Conservation (phyloP, 768 basidiomycete species). For the Mycena leptocephala region DNA sequence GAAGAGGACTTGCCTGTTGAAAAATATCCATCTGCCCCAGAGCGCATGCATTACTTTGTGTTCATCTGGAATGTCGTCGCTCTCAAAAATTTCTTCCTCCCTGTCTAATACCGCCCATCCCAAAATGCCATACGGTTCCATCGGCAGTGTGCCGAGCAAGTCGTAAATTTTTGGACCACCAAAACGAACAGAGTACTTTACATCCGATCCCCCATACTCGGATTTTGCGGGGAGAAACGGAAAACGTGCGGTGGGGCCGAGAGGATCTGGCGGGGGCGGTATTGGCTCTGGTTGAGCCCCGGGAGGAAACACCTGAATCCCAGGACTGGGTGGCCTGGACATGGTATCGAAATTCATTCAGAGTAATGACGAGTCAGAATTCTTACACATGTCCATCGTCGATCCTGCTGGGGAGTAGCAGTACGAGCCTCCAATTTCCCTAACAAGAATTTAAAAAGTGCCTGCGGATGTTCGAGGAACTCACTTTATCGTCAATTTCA, state of each 20-base stretch:
- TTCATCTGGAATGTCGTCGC: constrained; percentile 80
- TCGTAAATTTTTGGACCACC: constrained; percentile 79
- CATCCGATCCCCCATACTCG: constrained; percentile 62
- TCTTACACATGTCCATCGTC: not conserved
- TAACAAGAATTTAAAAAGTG: not conserved
- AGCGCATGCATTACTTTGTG: constrained; percentile 86
- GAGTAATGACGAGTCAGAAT: not conserved
- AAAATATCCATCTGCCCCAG: constrained; percentile 83
- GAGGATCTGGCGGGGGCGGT: not conserved
- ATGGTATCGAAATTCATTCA: not conserved
- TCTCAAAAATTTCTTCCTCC: constrained; percentile 85
- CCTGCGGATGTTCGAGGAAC: not conserved
- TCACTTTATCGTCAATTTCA: constrained; percentile 38
- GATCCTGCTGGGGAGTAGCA: not conserved
- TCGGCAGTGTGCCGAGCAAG: constrained; percentile 70
- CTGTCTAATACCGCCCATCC: constrained; percentile 80
- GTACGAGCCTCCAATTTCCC: constrained; percentile 6
- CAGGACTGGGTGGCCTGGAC: not conserved
- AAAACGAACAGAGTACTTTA: constrained; percentile 76
- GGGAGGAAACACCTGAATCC: constrained; percentile 14
- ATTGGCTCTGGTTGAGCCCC: not conserved
- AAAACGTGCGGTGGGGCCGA: constrained; percentile 64
- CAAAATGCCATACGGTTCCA: constrained; percentile 76
- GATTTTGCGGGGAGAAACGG: constrained; percentile 70
- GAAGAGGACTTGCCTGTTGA: constrained; percentile 52